Evolutionary conservation across 345 rosid genomes (phyloP), one percentile per base, ranked within the genome.

Genomic region (Cardamine occulta): DNA sequence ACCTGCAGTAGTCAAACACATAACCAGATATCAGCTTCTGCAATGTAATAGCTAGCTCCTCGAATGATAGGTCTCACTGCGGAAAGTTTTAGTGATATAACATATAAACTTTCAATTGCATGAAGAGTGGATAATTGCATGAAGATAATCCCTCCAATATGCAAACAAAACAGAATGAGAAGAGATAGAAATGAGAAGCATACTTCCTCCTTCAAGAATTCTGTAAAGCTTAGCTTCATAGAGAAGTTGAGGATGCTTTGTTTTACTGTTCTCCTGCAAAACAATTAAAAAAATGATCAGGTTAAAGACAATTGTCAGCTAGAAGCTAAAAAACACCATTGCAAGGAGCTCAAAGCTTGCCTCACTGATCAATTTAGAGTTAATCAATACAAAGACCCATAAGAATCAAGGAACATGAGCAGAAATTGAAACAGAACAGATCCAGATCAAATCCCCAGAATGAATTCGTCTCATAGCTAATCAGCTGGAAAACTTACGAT

Each of bases 191-290:
- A 56, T 8, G 19, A 57, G 64, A 59, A 68, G 53, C 95, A 9
- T 79, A 91, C 97, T 85, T 81, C 96, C 97, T 84, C 98, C 97
- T 79, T 88, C 90, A 68, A 94, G 93, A 75, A 90, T 71, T 67
- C 84, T 83, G 74, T 90, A 91, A 52, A 88, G 74, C 75, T 90
- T 91, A 19, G 97, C 98, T 85, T 94, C 97, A 64, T 87, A 88
- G 13, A 87, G 92, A 80, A 94, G 82, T 56, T 91, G 97, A 0
- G 97, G 97, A 76, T 92, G 93, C 86, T 88, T 94, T 5, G 97
- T 89, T 77, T 83, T 86, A 76, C 74, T 85, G 59, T 90, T 91
- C 83, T 94, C 97, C 97, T 94, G 79, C 73, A 34, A 62, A 10
- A 53, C 12, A 71, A 58, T 6, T 7, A 32, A 44, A 32, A 44